Evolutionary conservation across 1,284 basidiomycete genomes (phyloP).

Genomic region (Trichosporon coremiiforme): DNA sequence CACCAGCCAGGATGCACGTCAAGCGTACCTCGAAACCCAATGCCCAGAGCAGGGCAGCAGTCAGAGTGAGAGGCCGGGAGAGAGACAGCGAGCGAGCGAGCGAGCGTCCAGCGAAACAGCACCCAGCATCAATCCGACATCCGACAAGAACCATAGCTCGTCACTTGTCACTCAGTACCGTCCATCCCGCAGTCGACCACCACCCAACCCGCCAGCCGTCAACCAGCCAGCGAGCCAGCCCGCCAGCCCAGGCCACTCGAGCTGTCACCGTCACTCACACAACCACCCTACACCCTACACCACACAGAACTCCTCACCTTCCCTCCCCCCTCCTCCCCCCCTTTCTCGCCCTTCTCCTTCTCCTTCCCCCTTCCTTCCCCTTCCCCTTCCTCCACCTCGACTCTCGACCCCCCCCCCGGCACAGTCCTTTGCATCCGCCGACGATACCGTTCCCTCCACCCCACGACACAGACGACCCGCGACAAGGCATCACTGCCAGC

Average conservation of each 20-base stretch:
- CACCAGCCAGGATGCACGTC: background rate
- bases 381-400: background rate
- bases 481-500: background rate
- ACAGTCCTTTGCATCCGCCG: conserved; percentile 13
- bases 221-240: background rate
- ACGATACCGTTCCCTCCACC: background rate
- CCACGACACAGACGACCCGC: conserved; percentile 6
- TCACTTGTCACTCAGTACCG: conserved; percentile 8
- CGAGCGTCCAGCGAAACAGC: background rate
- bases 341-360: background rate
- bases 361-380: background rate
- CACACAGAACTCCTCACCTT: background rate
- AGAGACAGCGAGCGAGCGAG: background rate
- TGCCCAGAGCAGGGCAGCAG: background rate
- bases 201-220: background rate
- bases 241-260: background rate
- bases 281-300: background rate
- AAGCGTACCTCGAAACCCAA: conserved; percentile 2
- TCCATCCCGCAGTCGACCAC: background rate
- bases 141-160: background rate
- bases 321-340: background rate
- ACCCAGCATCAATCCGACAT: conserved; percentile 9
- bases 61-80: background rate
- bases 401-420: background rate
- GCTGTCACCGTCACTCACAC: background rate